These are phyloP conservation scores for Ganoderma lucidum DNA, from an alignment of 1,284 basidiomycete genomes.

Conservation along the genomic window DNA sequence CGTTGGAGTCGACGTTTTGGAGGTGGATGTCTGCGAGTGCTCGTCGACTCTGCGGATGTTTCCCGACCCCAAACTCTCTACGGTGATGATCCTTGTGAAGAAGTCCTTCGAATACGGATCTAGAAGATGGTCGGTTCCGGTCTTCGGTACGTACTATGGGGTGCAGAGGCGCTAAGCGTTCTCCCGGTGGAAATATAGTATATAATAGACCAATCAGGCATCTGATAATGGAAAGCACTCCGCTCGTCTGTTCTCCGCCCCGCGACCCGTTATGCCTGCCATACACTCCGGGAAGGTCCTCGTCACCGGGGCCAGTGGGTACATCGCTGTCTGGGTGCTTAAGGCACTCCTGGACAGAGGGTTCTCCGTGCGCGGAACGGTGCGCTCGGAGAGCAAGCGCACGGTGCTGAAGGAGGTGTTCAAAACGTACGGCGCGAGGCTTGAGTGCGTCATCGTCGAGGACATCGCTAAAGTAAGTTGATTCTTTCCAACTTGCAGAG, in stretches of 20 bases:
- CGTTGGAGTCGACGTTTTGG: neutral
- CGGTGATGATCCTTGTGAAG: neutral
- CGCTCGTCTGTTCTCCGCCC: neutral
- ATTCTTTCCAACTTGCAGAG: no score
- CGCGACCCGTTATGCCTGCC: conserved; percentile 38
- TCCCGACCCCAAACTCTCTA: neutral
- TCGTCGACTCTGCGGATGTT: neutral
- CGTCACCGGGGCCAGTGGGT: conserved; percentile 28
- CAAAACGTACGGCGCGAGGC: conserved; percentile 49
- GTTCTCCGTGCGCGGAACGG: conserved; percentile 49
- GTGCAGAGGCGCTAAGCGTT: neutral
- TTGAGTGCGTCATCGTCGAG: conserved; percentile 54
- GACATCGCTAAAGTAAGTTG: conserved; percentile 35
- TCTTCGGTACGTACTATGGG: neutral
- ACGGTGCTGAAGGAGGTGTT: conserved; percentile 56
- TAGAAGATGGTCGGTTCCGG: neutral
- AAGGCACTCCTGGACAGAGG: conserved; percentile 37
- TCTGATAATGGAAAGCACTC: neutral
- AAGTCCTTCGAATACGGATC: neutral
- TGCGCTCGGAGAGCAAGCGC: conserved; percentile 45
- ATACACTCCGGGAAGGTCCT: conserved; percentile 12
- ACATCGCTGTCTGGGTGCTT: conserved; percentile 40
- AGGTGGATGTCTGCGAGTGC: neutral
- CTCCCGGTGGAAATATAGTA: neutral
- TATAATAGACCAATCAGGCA: neutral